A percentile compares a stretch with the other conserved stretches of the same genome.
These are phyloP conservation scores for Trichoderma polysporum DNA, from an alignment of 2,329 filamentous ascomycete species.

Conservation along the genomic window DNA sequence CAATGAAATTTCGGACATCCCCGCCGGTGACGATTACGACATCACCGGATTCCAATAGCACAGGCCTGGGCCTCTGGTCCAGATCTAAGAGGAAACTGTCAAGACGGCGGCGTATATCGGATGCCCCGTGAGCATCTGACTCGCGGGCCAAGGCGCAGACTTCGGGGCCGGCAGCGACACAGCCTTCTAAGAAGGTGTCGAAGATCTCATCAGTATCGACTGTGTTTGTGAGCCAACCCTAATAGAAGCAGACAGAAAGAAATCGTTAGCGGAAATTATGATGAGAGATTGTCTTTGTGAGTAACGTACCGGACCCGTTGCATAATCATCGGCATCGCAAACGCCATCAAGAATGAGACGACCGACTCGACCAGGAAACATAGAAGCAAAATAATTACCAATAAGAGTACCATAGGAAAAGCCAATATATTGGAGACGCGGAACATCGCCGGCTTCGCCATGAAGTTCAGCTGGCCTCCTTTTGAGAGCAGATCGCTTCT, in stretches of 20 bases:
- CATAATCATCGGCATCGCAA: slow-evolving; percentile 39
- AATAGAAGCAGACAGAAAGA: background rate
- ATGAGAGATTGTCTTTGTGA: background rate
- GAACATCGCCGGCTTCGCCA: slow-evolving; percentile 12
- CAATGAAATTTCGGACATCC: slow-evolving; percentile 34
- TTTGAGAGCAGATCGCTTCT: slow-evolving; percentile 17
- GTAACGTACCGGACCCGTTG: slow-evolving; percentile 31
- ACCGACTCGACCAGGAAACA: slow-evolving; percentile 40
- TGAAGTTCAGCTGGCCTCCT: background rate
- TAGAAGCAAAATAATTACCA: slow-evolving; percentile 38
- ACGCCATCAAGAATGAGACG: slow-evolving; percentile 45
- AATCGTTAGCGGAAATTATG: background rate
- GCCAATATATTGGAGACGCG: slow-evolving; percentile 47
- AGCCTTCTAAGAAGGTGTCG: slow-evolving; percentile 37
- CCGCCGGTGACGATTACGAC: slow-evolving; percentile 33
- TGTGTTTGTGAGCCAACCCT: slow-evolving; percentile 40
- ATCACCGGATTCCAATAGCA: slow-evolving; percentile 25
- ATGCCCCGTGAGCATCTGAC: slow-evolving; percentile 28
- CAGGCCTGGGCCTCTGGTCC: slow-evolving; percentile 30
- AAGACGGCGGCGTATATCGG: slow-evolving; percentile 36
- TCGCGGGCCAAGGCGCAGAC: slow-evolving; percentile 32
- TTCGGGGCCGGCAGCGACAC: slow-evolving; percentile 32
- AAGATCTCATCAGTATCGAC: slow-evolving; percentile 39
- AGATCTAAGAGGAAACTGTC: slow-evolving; percentile 32
- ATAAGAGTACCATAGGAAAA: slow-evolving; percentile 47